These are phyloP conservation scores for Entomortierella parvispora DNA, from an alignment of 192 early-diverging fungal genomes.

Conservation along the genomic window DNA sequence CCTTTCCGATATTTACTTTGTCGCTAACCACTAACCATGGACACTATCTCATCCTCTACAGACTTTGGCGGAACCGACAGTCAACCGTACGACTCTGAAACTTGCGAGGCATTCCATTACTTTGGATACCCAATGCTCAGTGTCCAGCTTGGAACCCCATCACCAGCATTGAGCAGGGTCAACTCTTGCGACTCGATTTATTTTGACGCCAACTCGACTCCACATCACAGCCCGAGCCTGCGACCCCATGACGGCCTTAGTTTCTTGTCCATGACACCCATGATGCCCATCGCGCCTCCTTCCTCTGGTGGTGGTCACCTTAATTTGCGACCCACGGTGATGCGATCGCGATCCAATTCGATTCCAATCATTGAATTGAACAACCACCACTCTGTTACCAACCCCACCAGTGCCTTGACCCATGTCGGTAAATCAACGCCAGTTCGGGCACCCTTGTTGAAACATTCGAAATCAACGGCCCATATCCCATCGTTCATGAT, in stretches of 20 bases:
- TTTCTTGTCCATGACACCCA: constrained; percentile 50
- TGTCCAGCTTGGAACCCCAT: constrained; percentile 34
- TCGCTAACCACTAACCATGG: not conserved
- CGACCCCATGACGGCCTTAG: constrained; percentile 48
- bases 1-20: not conserved
- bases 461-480: constrained; percentile 39
- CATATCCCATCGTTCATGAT: constrained; percentile 50
- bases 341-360: constrained; percentile 42
- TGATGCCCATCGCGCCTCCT: constrained; percentile 49
- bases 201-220: constrained; percentile 42
- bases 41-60: not conserved
- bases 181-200: constrained; percentile 53
- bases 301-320: constrained; percentile 14
- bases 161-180: constrained; percentile 38
- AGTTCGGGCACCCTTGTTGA: constrained; percentile 27
- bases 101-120: constrained; percentile 47
- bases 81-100: constrained; percentile 31
- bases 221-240: constrained; percentile 36
- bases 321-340: constrained; percentile 7
- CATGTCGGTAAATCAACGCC: constrained; percentile 20
- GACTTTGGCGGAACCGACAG: constrained; percentile 46
- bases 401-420: not conserved
- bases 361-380: constrained; percentile 42
- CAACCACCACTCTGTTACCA: not conserved
- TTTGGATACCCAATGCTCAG: constrained; percentile 42